Conservation (phyloP, 1,139 yeast genomes). For the Chernovozyma aurita region DNA sequence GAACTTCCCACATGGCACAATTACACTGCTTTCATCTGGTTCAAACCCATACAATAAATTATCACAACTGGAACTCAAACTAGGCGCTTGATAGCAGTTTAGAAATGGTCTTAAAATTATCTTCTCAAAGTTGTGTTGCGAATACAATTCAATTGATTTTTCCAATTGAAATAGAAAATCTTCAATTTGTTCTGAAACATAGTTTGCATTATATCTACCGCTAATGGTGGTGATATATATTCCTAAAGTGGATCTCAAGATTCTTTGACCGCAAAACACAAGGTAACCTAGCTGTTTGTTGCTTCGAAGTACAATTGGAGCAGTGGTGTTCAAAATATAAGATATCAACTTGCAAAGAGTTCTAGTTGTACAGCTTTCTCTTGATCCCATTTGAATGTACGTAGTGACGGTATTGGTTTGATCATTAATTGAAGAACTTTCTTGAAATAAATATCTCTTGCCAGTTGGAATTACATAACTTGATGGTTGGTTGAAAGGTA, state of each 20-base stretch:
- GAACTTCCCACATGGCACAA: constrained; percentile 13
- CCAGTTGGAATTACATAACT: constrained; percentile 35
- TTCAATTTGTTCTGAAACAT: constrained; percentile 41
- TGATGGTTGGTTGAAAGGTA: constrained; percentile 15
- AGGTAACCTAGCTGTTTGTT: constrained; percentile 44
- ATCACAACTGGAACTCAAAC: background rate
- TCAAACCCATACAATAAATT: constrained; percentile 18
- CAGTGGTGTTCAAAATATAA: constrained; percentile 35
- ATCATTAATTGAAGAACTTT: constrained; percentile 29
- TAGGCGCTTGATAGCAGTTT: constrained; percentile 13
- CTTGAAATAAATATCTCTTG: constrained; percentile 23
- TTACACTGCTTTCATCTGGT: constrained; percentile 7
- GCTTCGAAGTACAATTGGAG: constrained; percentile 45
- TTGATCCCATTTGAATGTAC: constrained; percentile 52
- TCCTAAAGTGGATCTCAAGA: constrained; percentile 51
- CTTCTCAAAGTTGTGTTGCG: constrained; percentile 27
- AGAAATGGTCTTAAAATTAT: constrained; percentile 33
- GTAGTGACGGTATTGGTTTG: constrained; percentile 45
- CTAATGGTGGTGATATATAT: constrained; percentile 52
- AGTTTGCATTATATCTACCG: constrained; percentile 29
- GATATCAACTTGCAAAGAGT: constrained; percentile 43
- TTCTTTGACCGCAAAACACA: constrained; percentile 50
- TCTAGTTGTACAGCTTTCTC: constrained; percentile 26
- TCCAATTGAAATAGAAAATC: constrained; percentile 40
- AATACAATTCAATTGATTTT: constrained; percentile 15